Percentiles rank a stretch among this genome's conserved stretches.
Conservation (phyloP, 352 stramenopile genomes). For the Peronospora belbahrii region DNA sequence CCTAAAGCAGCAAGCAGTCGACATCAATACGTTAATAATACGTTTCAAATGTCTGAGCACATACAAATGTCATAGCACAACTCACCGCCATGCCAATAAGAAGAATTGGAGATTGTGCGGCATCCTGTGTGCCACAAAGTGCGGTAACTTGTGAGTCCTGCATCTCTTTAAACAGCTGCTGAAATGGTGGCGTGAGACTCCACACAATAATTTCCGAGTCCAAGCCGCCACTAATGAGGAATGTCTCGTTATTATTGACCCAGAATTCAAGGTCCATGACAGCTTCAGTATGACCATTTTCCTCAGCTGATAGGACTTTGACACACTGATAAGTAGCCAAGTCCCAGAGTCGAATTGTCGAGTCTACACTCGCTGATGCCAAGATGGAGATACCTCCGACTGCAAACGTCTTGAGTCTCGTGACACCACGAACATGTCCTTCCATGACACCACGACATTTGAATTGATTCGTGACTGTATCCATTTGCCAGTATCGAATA, state of each 20-base stretch:
- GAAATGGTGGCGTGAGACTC: conserved; percentile 65
- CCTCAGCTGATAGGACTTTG: conserved; percentile 59
- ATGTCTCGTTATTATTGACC: conserved; percentile 80
- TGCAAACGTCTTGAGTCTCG: conserved; percentile 76
- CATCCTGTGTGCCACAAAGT: conserved; percentile 66
- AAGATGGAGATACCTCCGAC: conserved; percentile 57
- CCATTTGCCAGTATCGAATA: conserved; percentile 80
- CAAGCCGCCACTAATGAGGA: conserved; percentile 75
- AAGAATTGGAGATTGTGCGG: conserved; percentile 55
- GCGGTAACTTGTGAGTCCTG: conserved; percentile 69
- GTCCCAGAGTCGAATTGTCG: conserved; percentile 80
- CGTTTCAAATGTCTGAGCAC: conserved; percentile 1
- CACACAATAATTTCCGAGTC: conserved; percentile 83
- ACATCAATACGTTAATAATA: conserved; percentile 8
- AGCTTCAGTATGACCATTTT: conserved; percentile 70
- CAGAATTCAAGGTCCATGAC: conserved; percentile 85
- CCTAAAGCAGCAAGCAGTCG: conserved; percentile 27
- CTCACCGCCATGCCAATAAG: conserved; percentile 67
- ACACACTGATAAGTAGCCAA: conserved; percentile 76
- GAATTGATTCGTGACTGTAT: conserved; percentile 58
- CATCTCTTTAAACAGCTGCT: conserved; percentile 77
- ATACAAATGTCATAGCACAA: conserved; percentile 3
- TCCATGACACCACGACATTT: conserved; percentile 70
- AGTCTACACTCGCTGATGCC: conserved; percentile 74
- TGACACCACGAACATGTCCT: conserved; percentile 71